Evolutionary conservation across 129 eudicot species (phyloP).

Genomic region (Centrapalus pauciflorus): DNA sequence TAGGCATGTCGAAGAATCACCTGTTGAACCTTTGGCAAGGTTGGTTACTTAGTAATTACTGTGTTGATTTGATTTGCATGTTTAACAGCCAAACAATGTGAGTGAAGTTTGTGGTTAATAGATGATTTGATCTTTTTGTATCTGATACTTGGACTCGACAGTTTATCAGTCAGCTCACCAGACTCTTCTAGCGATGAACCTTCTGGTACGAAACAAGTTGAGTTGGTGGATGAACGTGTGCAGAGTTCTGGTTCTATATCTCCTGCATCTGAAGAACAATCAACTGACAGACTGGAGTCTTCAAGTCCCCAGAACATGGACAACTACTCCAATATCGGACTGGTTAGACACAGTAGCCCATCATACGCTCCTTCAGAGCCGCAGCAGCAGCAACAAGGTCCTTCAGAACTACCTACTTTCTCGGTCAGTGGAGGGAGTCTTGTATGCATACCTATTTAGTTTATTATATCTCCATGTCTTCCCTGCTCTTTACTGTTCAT

Average conservation of each 20-base stretch:
- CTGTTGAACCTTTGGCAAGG: constrained; percentile 57
- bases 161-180: constrained; percentile 42
- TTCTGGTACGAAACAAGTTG: constrained; percentile 44
- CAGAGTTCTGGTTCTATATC: constrained; percentile 60
- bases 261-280: constrained; percentile 54
- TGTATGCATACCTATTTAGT: neutral
- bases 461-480: too few species aligned
- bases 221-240: constrained; percentile 47
- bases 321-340: constrained; percentile 53
- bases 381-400: constrained; percentile 51
- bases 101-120: neutral
- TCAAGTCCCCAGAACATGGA: constrained; percentile 49
- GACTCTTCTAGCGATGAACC: constrained; percentile 52
- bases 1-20: constrained; percentile 33
- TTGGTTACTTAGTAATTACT: constrained; percentile 33
- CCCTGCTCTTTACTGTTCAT: neutral
- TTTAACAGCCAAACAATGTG: neutral
- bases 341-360: constrained; percentile 47
- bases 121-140: neutral
- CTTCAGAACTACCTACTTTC: constrained; percentile 64
- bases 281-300: constrained; percentile 44
- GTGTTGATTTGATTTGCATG: neutral
- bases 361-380: constrained; percentile 54
- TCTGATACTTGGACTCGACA: constrained; percentile 17
- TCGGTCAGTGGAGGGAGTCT: constrained; percentile 48